Conservation (phyloP, 495 filamentous ascomycete genomes). For the Amniculicola lignicola region DNA sequence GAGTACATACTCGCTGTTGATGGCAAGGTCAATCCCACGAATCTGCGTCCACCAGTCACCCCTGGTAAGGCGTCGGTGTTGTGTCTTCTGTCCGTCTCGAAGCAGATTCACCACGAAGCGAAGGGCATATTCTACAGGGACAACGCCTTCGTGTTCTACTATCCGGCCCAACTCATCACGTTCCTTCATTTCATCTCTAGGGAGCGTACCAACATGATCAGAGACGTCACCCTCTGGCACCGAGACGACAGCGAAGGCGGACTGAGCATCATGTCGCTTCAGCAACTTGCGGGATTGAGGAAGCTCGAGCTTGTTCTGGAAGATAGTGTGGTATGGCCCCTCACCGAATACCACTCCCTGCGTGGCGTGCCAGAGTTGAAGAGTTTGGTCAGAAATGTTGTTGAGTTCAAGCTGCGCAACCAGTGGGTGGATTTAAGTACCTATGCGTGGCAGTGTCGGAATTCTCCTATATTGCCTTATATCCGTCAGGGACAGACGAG, state of each 20-base stretch:
- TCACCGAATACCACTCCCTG: no score
- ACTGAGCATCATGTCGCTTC: not conserved
- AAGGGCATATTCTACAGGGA: not conserved
- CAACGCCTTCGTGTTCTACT: constrained; percentile 19
- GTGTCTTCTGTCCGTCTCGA: not conserved
- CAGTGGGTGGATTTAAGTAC: no score
- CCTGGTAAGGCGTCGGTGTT: not conserved
- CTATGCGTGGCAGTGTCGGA: no score
- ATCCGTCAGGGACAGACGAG: no score
- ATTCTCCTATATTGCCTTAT: no score
- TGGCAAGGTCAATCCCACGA: constrained; percentile 6
- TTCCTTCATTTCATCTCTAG: not conserved
- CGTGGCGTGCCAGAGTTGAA: no score
- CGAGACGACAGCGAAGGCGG: not conserved
- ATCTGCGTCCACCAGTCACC: not conserved
- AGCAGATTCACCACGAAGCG: constrained; percentile 10
- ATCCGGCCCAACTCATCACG: not conserved
- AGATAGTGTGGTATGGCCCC: no score
- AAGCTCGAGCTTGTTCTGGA: not conserved
- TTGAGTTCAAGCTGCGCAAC: no score
- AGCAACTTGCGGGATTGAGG: not conserved
- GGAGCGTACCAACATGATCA: not conserved
- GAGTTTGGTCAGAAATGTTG: no score
- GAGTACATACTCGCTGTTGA: not conserved
- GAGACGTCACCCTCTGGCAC: constrained; percentile 13